Evolutionary conservation across 2,329 filamentous ascomycete species (phyloP), one percentile per base, ranked within the genome.

Genomic region (Xylariomycetidae sp.): DNA sequence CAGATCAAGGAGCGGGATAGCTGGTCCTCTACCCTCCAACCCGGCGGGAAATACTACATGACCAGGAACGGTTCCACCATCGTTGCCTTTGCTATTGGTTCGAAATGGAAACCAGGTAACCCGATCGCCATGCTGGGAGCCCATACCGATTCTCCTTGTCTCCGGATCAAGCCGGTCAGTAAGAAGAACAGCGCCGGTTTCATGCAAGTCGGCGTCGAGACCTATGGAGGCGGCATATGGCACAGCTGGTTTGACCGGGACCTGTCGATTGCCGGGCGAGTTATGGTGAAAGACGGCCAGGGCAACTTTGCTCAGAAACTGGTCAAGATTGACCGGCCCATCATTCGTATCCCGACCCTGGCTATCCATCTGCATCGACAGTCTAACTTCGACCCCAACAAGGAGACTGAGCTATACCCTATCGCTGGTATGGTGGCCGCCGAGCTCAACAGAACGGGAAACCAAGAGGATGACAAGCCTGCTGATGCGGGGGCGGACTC

Each of bases 201-300:
- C 60, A 64, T 95, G 43, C 92, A 98, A 63, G 81, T 98, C 37
- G 92, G 89, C 33, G 90, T 95, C 32, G 92, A 98, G 69, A 90
- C 87, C 2, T 98, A 98, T 55, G 92, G 92, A 33, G 92, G 92
- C 41, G 92, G 92, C 35, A 81, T 96, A 53, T 96, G 90, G 90
- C 89, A 95, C 62, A 94, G 86, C 29, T 98, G 84, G 92, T 98
- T 98, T 56, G 92, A 98, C 60, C 81, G 92, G 31, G 92, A 98
- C 58, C 68, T 98, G 42, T 84, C 85, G 49, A 79, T 96, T 34
- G 92, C 92, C 19, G 92, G 92, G 7, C 76, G 92, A 39, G 85
- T 85, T 10, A 81, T 96, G 68, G 85, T 92, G 35, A 79, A 75
- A 49, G 79, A 80, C 37, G 73, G 72, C 29, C 74, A 84, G 38